Conservation (phyloP, 371 early-diverging fungal species). For the Zopfochytrium polystomum region DNA sequence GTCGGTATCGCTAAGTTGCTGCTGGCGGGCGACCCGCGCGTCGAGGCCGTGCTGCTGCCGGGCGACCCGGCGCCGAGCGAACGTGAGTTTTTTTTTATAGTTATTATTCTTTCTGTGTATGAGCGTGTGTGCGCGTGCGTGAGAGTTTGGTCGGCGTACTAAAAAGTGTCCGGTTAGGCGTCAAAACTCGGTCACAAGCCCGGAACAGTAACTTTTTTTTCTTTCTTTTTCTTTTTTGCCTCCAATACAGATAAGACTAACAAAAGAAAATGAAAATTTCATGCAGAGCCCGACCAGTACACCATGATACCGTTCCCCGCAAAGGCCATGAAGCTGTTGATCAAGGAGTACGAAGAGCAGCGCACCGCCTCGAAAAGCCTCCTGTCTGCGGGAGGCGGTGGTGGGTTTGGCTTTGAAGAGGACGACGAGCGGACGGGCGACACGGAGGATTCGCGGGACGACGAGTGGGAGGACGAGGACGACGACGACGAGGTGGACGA, state of each 20-base stretch:
- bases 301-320: conserved; percentile 70
- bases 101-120: neutral
- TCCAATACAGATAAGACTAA: too few species aligned
- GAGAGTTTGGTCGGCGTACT: conserved; percentile 3
- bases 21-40: conserved; percentile 60
- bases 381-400: conserved; percentile 22
- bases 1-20: conserved; percentile 75
- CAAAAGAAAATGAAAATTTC: conserved; percentile 12
- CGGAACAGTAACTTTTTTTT: conserved; percentile 44
- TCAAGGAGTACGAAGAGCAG: conserved; percentile 71
- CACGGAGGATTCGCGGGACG: conserved; percentile 2
- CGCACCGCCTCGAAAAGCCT: too few species aligned
- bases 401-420: conserved; percentile 5
- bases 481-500: conserved; percentile 16
- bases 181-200: conserved; percentile 60
- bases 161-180: conserved; percentile 32
- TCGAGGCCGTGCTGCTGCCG: conserved; percentile 66
- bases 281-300: conserved; percentile 73
- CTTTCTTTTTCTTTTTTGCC: conserved; percentile 13
- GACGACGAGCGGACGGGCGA: conserved; percentile 15
- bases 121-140: neutral
- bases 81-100: conserved; percentile 36
- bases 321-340: conserved; percentile 78
- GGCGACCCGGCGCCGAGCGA: conserved; percentile 74
- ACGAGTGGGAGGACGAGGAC: conserved; percentile 29